phyloP scores from a whole-genome alignment of 257 asterid genomes.

The Buddleja alternifolia region DNA sequence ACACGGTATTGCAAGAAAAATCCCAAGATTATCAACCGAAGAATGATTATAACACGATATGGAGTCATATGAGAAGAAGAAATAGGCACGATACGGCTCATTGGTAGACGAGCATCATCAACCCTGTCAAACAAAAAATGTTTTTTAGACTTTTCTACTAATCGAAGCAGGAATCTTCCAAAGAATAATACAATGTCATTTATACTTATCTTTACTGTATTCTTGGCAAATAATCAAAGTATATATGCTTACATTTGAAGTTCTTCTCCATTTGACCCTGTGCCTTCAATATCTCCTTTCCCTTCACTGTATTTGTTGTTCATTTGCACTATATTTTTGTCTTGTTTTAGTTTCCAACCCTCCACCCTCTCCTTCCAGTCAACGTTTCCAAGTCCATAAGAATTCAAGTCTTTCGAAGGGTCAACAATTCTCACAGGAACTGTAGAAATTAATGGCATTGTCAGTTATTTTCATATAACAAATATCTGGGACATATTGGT shows the following conservation, averaged over 20 bases:
- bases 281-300: slow-evolving; percentile 75
- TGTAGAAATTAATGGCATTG: slow-evolving; percentile 31
- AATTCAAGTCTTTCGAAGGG: slow-evolving; percentile 83
- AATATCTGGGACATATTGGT: neutral
- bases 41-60: slow-evolving; percentile 62
- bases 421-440: slow-evolving; percentile 89
- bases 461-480: slow-evolving; percentile 14
- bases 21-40: slow-evolving; percentile 65
- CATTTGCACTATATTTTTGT: slow-evolving; percentile 59
- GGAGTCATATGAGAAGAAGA: slow-evolving; percentile 64
- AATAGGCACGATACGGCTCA: slow-evolving; percentile 71
- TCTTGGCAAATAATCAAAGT: neutral
- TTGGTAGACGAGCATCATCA: slow-evolving; percentile 75
- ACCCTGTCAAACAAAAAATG: slow-evolving; percentile 43
- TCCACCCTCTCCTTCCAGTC: slow-evolving; percentile 96
- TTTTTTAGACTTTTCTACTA: too few relatives aligned
- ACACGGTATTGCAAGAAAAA: slow-evolving; percentile 75
- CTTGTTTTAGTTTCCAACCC: slow-evolving; percentile 77
- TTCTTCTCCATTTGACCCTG: slow-evolving; percentile 80
- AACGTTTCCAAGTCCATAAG: slow-evolving; percentile 84
- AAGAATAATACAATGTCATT: neutral
- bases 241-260: slow-evolving; percentile 43
- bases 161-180: too few relatives aligned
- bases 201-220: neutral
- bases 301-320: slow-evolving; percentile 61